Conservation (phyloP, 495 filamentous ascomycete species). For the Tuber magnatum region DNA sequence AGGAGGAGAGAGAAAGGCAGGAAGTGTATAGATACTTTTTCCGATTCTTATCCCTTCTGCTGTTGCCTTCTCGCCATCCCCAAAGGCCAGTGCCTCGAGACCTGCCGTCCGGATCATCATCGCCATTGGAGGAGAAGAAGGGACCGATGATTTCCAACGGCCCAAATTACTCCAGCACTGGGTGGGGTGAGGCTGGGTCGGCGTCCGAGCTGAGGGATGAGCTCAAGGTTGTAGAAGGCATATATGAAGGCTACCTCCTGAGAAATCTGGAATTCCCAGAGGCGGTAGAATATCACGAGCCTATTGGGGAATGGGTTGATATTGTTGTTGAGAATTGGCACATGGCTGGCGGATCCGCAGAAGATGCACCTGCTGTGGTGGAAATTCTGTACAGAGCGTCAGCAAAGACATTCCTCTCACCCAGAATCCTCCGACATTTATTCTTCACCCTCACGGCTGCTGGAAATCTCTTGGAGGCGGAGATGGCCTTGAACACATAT, state of each 20-base stretch:
- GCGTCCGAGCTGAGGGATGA: conserved; percentile 25
- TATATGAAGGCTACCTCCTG: conserved; percentile 36
- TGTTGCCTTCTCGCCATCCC: conserved; percentile 19
- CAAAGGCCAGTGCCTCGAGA: conserved; percentile 16
- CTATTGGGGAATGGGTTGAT: conserved; percentile 74
- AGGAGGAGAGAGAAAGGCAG: conserved; percentile 27
- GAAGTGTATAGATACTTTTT: conserved; percentile 38
- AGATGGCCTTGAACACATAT: conserved; percentile 83
- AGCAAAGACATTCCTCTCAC: conserved; percentile 89
- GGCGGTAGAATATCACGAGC: conserved; percentile 63
- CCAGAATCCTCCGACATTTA: conserved; percentile 72
- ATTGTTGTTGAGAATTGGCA: conserved; percentile 78
- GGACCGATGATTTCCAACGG: background rate
- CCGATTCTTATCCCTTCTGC: conserved; percentile 28
- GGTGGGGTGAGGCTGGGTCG: conserved; percentile 9
- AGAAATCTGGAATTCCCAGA: conserved; percentile 60
- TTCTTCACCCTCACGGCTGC: conserved; percentile 80
- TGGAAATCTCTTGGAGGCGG: conserved; percentile 79
- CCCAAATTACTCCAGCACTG: background rate
- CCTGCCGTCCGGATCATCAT: conserved; percentile 3
- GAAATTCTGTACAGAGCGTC: conserved; percentile 79
- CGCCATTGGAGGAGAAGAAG: background rate
- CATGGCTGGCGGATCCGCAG: conserved; percentile 63
- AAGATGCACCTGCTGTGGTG: conserved; percentile 47
- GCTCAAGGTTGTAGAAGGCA: conserved; percentile 24